Evolutionary conservation across 2,329 filamentous ascomycete species (phyloP), one percentile per base, ranked within the genome.

Genomic region (Diaporthe nobilis): DNA sequence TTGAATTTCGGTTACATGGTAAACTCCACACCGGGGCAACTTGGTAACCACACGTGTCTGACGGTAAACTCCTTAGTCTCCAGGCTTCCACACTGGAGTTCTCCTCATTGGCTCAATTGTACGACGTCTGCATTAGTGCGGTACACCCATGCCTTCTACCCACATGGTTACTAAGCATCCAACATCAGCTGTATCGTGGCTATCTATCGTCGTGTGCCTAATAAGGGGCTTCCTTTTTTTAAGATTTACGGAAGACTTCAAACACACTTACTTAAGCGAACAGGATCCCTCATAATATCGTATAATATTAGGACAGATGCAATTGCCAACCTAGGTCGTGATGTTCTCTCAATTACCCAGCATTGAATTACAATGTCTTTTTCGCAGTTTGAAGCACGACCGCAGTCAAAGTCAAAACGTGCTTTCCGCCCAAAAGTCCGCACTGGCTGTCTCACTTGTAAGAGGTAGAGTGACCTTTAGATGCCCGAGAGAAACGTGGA

Each of bases 91-190:
- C 20, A 20, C 6, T 12, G 51, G 5, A 8, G 20, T 8, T 9
- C 25, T 37, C 10, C 22, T 51, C 22, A 37, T 51, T 68, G 31
- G 63, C 12, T 13, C 4, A 22, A 37, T 67, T 61, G 31, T 37
- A 68, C 63, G 63, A 68, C 44, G 44, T 31, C 44, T 53, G 63
- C 63, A 51, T 68, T 39, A 68, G 63, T 15, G 25, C 44, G 17
- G 25, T 34, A 6, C 10, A 20, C 12, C 22, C 13, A n/a, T 5
- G 13, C 53, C 25, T 42, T 61, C 34, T 9, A 13, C 17, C 17
- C 20, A 25, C 28, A 10, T 2, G 13, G 39, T 37, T 22, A 51
- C 47, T 51, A 37, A 51, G 63, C 44, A 67, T 20, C 44, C 44
- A 51, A 8, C 42, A 34, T 67, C 20, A 51, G 44, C 63, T 37